These are phyloP conservation scores for Tetragonia tetragonoides DNA, from an alignment of 148 eudicot species.

Conservation along the genomic window DNA sequence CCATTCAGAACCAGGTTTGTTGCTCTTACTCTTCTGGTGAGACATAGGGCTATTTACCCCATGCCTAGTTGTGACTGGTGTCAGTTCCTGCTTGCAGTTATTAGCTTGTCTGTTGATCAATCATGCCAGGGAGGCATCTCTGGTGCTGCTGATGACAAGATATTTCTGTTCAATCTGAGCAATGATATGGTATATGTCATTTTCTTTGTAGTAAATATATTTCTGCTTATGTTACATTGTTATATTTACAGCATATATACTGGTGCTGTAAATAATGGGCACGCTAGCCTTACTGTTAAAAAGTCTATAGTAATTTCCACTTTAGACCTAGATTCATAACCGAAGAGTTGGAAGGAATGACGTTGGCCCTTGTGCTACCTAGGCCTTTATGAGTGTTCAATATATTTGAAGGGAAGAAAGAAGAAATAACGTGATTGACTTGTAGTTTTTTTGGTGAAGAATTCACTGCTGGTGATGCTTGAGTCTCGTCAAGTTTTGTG, in stretches of 20 bases:
- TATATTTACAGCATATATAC: background rate
- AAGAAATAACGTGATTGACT: no score
- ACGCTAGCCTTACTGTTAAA: background rate
- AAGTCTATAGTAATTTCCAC: background rate
- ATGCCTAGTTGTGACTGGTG: conserved; percentile 10
- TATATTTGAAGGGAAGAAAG: no score
- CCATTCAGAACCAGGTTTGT: conserved; percentile 79
- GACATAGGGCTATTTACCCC: background rate
- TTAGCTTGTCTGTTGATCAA: conserved; percentile 63
- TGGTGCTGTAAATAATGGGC: background rate
- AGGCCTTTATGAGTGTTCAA: no score
- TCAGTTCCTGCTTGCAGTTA: conserved; percentile 45
- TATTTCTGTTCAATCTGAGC: conserved; percentile 53
- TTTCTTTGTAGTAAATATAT: background rate
- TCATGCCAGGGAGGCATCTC: conserved; percentile 80
- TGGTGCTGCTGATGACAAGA: conserved; percentile 81
- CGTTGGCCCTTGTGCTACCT: no score
- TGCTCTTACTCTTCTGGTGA: background rate
- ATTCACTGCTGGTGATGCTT: no score
- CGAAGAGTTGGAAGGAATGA: no score
- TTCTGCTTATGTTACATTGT: background rate
- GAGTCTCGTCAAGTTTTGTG: no score
- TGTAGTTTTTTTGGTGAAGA: no score
- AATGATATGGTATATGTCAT: conserved; percentile 45
- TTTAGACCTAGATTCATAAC: background rate